These are phyloP conservation scores for Starmerella geochares DNA, from an alignment of 805 yeast species.

Conservation along the genomic window DNA sequence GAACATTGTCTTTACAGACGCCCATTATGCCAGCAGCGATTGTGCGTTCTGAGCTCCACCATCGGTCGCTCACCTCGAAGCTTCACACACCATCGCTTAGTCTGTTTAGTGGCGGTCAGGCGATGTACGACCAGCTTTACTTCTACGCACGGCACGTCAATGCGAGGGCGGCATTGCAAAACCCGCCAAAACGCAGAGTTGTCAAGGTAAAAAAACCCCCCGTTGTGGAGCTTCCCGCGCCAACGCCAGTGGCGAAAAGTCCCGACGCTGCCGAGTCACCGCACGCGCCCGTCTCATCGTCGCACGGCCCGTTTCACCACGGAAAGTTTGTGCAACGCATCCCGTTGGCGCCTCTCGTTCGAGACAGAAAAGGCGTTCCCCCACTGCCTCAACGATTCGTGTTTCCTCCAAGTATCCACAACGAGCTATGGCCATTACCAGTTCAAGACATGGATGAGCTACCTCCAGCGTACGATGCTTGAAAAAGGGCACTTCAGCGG, in stretches of 20 bases:
- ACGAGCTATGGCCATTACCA: conserved; percentile 1
- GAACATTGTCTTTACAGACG: conserved; percentile 63
- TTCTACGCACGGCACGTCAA: conserved; percentile 19
- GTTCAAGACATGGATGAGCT: conserved; percentile 19
- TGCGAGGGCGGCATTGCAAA: conserved; percentile 10
- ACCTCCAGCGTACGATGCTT: conserved; percentile 23
- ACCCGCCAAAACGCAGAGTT: conserved; percentile 29
- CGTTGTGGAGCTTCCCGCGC: neutral
- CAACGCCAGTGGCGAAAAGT: neutral
- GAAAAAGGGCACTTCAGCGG: too few relatives aligned
- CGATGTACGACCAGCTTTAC: conserved; percentile 25
- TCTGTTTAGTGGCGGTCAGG: conserved; percentile 6
- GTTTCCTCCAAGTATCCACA: conserved; percentile 7
- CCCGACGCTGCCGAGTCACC: neutral
- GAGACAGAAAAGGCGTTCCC: conserved; percentile 5
- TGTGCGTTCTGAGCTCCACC: conserved; percentile 43
- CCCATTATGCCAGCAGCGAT: conserved; percentile 49
- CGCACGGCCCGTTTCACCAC: neutral
- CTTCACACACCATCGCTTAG: conserved; percentile 7
- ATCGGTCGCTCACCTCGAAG: conserved; percentile 16
- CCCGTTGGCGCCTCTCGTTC: conserved; percentile 4
- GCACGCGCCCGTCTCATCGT: neutral
- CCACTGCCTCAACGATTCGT: neutral
- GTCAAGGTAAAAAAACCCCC: conserved; percentile 21
- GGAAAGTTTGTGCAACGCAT: conserved; percentile 2